Percentiles rank a stretch among this genome's conserved stretches.
Evolutionary conservation across 2,329 filamentous ascomycete genomes (phyloP).

Genomic region (Neopestalotiopsis sp.): DNA sequence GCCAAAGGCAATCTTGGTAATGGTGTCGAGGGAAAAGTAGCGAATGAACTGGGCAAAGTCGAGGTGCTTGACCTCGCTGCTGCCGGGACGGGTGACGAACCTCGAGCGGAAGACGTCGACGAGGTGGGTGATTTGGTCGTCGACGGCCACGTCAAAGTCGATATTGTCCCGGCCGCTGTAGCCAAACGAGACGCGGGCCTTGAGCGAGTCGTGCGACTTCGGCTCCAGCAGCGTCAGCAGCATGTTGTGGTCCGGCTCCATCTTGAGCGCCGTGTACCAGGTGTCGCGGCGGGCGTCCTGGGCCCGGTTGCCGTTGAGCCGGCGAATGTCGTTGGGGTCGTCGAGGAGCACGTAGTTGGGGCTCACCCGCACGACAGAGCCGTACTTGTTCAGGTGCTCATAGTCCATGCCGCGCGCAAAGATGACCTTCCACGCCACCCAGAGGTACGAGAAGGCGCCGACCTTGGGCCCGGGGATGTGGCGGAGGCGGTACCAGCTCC

Average conservation of each 20-base stretch:
- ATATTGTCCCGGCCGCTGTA: conserved; percentile 31
- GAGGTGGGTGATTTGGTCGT: conserved; percentile 47
- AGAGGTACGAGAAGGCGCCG: conserved; percentile 13
- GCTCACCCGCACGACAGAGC: conserved; percentile 46
- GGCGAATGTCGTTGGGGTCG: conserved; percentile 44
- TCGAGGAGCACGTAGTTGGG: conserved; percentile 46
- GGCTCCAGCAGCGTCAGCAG: conserved; percentile 54
- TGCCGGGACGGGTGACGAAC: conserved; percentile 20
- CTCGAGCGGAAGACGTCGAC: conserved; percentile 46
- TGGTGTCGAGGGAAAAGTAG: conserved; percentile 17
- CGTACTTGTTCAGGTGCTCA: conserved; percentile 26
- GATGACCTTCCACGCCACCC: conserved; percentile 5
- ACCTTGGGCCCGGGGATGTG: conserved; percentile 10
- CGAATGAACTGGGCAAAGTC: conserved; percentile 18
- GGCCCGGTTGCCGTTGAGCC: conserved; percentile 40
- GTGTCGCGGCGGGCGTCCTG: conserved; percentile 38
- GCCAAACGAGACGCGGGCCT: conserved; percentile 42
- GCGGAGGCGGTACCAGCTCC: conserved; percentile 12
- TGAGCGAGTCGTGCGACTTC: conserved; percentile 43
- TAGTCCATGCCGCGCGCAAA: background rate
- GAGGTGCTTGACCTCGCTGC: background rate
- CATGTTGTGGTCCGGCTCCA: conserved; percentile 60
- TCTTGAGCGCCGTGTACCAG: conserved; percentile 54
- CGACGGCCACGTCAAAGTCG: conserved; percentile 41
- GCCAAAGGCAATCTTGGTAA: conserved; percentile 12